Evolutionary conservation across 768 basidiomycete species (phyloP).

Genomic region (Tricholoma hemisulphureum): DNA sequence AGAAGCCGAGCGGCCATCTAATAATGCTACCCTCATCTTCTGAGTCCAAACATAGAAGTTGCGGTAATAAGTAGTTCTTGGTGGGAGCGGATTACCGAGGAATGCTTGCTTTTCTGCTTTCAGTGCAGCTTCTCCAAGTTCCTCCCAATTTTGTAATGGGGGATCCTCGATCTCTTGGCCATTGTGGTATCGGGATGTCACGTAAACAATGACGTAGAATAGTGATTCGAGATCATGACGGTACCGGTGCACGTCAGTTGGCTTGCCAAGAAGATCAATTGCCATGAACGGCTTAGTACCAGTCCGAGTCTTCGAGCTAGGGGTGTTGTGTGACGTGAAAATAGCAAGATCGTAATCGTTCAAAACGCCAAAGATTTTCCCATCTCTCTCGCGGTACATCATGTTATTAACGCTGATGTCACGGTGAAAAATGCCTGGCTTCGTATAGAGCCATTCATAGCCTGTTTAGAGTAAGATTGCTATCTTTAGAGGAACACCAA

Average conservation of each 20-base stretch:
- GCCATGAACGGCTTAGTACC: constrained; percentile 14
- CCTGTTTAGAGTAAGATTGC: background rate
- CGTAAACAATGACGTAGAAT: constrained; percentile 8
- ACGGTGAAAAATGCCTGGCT: background rate
- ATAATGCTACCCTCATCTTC: too few species aligned
- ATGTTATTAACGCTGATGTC: constrained; percentile 1
- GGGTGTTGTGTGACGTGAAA: background rate
- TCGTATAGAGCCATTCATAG: background rate
- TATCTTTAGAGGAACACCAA: background rate
- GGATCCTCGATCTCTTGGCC: background rate
- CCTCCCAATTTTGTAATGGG: background rate
- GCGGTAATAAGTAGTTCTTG: too few species aligned
- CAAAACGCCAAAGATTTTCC: background rate
- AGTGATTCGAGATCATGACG: constrained; percentile 14
- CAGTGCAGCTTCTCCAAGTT: background rate
- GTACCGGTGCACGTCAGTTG: constrained; percentile 5
- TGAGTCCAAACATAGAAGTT: too few species aligned
- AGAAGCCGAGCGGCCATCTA: too few species aligned
- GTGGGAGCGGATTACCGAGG: background rate
- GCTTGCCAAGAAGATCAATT: constrained; percentile 19
- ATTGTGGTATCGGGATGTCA: background rate
- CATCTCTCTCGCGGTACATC: constrained; percentile 1
- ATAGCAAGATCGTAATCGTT: background rate
- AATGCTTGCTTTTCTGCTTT: background rate
- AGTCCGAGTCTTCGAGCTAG: constrained; percentile 7